Evolutionary conservation across 208 protist species (phyloP), one percentile per base, ranked within the genome.

Genomic region (Leptomonas pyrrhocoris): DNA sequence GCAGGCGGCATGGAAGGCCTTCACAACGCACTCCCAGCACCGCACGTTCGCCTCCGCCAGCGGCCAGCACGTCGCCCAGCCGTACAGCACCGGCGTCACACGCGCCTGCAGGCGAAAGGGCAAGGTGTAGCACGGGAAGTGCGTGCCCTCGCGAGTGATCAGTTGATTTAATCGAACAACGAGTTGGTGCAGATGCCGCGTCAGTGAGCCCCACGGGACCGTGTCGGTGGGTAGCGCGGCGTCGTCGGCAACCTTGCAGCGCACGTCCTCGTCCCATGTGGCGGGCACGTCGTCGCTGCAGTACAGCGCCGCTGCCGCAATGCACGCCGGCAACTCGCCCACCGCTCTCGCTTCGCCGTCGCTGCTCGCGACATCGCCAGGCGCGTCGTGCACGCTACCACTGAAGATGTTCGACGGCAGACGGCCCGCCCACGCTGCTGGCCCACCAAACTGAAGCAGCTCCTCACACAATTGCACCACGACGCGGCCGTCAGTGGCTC

Each of bases 71-170:
- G 80, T 79, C 27, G 85, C 36, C 86, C 90, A 95, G 25, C 58
- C 57, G 76, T 93, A 95, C 6, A 95, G 68, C 15, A 88, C 36
- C 18, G 85, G 85, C 40, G 88, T 71, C 45, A 91, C 61, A 23
- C 56, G 73, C 25, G 61, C 63, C 56, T 86, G 87, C 55, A 91
- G 58, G 56, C 76, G 72, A 30, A 42, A 45, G 4, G 84, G 81
- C 12, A 90, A 23, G 34, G 60, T 66, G 60, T 82, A 80, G 16
- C 21, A 49, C 13, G 62, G 54, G 15, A n/a, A 43, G 19, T 23
- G 43, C 11, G 28, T 31, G 19, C 69, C 25, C 49, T 60, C 49
- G 28, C 63, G 45, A 7, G 53, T 65, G 23, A 78, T 30, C 7
- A 81, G 31, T 2, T 56, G n/a, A 23, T 53, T 60, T 2, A 81